A percentile compares a stretch with the other conserved stretches of the same genome.
These are phyloP conservation scores for Metrosideros polymorpha DNA, from an alignment of 441 rosid species.

Conservation along the genomic window DNA sequence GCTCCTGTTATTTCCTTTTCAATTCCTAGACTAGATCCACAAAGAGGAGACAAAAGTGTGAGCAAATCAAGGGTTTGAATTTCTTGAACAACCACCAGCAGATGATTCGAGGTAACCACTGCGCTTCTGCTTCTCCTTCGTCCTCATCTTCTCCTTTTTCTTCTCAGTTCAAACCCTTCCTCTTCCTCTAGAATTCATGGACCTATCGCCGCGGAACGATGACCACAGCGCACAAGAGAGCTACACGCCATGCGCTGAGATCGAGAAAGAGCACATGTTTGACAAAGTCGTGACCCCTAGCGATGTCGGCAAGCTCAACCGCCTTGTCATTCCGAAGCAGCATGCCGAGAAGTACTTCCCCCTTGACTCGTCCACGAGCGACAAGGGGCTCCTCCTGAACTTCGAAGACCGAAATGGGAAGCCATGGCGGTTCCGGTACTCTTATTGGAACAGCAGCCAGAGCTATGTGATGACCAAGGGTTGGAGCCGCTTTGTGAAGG, in stretches of 20 bases:
- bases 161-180: conserved; percentile 15
- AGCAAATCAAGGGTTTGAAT: conserved; percentile 17
- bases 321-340: conserved; percentile 40
- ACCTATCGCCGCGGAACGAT: neutral
- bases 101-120: conserved; percentile 14
- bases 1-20: neutral
- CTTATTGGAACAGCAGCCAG: conserved; percentile 96
- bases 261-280: conserved; percentile 42
- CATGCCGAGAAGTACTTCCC: conserved; percentile 49
- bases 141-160: conserved; percentile 17
- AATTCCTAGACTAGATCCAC: conserved; percentile 9
- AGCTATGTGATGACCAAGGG: conserved; percentile 99
- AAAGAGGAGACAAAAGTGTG: conserved; percentile 23
- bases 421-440: conserved; percentile 89
- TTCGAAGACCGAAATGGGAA: conserved; percentile 87
- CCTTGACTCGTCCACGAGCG: conserved; percentile 29
- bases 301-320: conserved; percentile 43
- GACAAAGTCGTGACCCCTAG: conserved; percentile 47
- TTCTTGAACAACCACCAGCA: conserved; percentile 13
- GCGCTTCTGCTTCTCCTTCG: conserved; percentile 16
- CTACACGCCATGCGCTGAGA: neutral
- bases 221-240: conserved; percentile 3
- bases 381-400: conserved; percentile 46
- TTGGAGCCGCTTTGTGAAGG: conserved; percentile 98
- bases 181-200: conserved; percentile 1